phyloP scores from a whole-genome alignment of 2,329 filamentous ascomycete genomes.

The Pseudogymnoascus sp. region DNA sequence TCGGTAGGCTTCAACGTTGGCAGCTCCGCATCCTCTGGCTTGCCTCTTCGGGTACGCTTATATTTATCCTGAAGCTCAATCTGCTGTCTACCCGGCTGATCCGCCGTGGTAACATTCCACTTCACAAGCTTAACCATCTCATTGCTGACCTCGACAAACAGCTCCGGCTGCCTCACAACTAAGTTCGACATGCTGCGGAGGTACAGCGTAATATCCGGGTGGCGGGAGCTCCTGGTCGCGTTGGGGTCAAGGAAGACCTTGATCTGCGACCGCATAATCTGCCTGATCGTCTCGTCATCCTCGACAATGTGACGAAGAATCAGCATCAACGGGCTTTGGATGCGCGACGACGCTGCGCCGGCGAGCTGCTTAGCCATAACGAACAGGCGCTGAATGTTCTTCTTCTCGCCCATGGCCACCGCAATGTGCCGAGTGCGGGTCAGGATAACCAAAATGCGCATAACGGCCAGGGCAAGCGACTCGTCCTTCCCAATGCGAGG shows the following conservation, averaged over 20 bases:
- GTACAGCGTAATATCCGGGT: constrained; percentile 64
- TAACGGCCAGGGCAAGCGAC: constrained; percentile 71
- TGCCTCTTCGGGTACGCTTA: constrained; percentile 13
- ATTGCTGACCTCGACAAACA: constrained; percentile 82
- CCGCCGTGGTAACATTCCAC: constrained; percentile 40
- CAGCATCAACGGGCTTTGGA: constrained; percentile 60
- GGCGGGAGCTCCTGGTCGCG: constrained; percentile 40
- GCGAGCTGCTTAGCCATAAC: constrained; percentile 92
- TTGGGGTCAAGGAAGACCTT: constrained; percentile 61
- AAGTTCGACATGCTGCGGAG: constrained; percentile 70
- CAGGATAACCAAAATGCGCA: constrained; percentile 77
- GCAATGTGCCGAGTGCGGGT: constrained; percentile 73
- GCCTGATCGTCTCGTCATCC: constrained; percentile 81
- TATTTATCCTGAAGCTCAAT: constrained; percentile 18
- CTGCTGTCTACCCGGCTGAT: constrained; percentile 36
- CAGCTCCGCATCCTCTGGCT: constrained; percentile 24
- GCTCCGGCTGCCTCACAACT: constrained; percentile 69
- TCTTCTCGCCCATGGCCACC: constrained; percentile 71
- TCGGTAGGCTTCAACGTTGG: constrained; percentile 29
- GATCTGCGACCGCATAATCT: constrained; percentile 89
- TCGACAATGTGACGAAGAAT: constrained; percentile 89
- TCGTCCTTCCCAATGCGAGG: constrained; percentile 84
- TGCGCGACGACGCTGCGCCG: constrained; percentile 65
- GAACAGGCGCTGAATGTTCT: constrained; percentile 82
- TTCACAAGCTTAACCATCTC: constrained; percentile 70